These are phyloP conservation scores for Coemansia sp. DNA, from an alignment of 192 early-diverging fungal genomes.

Conservation along the genomic window DNA sequence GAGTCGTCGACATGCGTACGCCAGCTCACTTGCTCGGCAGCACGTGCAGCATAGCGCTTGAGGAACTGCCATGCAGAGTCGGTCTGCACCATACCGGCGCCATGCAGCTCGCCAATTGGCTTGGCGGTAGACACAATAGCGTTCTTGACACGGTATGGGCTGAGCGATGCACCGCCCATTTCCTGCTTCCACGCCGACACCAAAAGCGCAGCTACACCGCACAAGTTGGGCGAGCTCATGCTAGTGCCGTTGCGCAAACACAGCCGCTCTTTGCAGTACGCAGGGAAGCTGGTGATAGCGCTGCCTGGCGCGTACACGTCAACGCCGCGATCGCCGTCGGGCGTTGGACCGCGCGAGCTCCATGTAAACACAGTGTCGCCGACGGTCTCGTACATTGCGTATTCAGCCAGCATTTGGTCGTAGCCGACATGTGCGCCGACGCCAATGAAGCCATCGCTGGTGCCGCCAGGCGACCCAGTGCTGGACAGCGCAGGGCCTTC, in stretches of 20 bases:
- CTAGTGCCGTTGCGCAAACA: conserved; percentile 90
- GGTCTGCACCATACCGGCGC: conserved; percentile 83
- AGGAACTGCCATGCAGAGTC: conserved; percentile 84
- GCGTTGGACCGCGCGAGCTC: conserved; percentile 81
- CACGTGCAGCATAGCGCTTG: conserved; percentile 53
- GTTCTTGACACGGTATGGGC: conserved; percentile 78
- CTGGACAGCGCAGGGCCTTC: conserved; percentile 87
- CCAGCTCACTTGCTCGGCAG: conserved; percentile 71
- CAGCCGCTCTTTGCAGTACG: conserved; percentile 67
- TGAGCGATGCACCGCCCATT: conserved; percentile 55
- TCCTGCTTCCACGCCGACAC: conserved; percentile 79
- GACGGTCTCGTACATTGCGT: conserved; percentile 76
- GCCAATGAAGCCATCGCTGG: conserved; percentile 69
- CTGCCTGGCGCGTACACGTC: conserved; percentile 85
- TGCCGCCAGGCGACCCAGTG: conserved; percentile 79
- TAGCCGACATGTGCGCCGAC: conserved; percentile 90
- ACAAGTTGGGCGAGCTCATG: conserved; percentile 90
- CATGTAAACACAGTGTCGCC: conserved; percentile 83
- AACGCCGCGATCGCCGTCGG: conserved; percentile 82
- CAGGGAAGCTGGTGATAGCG: conserved; percentile 86
- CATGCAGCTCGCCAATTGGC: conserved; percentile 68
- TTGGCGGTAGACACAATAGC: conserved; percentile 75
- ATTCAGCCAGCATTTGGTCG: conserved; percentile 81
- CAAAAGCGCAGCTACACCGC: conserved; percentile 82
- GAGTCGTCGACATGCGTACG: conserved; percentile 27